Evolutionary conservation across 2,329 filamentous ascomycete species (phyloP).

Genomic region (Diaporthe australafricana): DNA sequence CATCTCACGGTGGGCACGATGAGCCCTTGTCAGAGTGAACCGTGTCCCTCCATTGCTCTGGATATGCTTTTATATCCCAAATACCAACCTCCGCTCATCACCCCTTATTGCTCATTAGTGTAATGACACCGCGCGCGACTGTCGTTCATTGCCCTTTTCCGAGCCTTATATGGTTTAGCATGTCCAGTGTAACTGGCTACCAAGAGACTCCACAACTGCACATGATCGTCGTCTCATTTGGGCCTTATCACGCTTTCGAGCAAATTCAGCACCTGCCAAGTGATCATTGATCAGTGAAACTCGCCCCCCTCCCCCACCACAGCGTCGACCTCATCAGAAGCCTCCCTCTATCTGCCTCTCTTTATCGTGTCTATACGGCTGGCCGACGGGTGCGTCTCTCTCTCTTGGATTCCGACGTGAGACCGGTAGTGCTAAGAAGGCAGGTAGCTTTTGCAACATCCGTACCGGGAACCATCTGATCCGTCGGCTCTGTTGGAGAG

Average conservation of each 20-base stretch:
- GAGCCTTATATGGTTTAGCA: constrained; percentile 9
- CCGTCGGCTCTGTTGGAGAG: constrained; percentile 16
- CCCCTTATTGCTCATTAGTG: constrained; percentile 19
- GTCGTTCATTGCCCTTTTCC: constrained; percentile 15
- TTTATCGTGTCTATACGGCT: background rate
- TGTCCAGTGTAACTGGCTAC: constrained; percentile 20
- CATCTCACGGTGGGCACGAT: background rate
- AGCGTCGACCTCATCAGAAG: background rate
- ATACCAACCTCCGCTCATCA: constrained; percentile 2
- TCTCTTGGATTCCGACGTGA: background rate
- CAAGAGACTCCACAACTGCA: constrained; percentile 18
- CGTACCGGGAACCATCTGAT: constrained; percentile 2
- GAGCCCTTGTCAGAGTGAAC: constrained; percentile 8
- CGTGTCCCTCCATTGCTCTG: background rate
- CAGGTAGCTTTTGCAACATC: background rate
- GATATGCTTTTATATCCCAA: background rate
- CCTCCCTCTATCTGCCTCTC: background rate
- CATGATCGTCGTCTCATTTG: constrained; percentile 27
- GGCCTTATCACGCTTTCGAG: constrained; percentile 19
- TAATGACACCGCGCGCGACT: constrained; percentile 23
- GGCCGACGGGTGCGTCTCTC: constrained; percentile 15
- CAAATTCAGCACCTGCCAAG: constrained; percentile 26
- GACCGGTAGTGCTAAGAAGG: constrained; percentile 8
- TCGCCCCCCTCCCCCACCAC: background rate
- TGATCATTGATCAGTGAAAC: constrained; percentile 8